Percentiles rank a stretch among this genome's conserved stretches.
Conservation (phyloP, 129 eudicot genomes). For the Kitagawia praeruptora region DNA sequence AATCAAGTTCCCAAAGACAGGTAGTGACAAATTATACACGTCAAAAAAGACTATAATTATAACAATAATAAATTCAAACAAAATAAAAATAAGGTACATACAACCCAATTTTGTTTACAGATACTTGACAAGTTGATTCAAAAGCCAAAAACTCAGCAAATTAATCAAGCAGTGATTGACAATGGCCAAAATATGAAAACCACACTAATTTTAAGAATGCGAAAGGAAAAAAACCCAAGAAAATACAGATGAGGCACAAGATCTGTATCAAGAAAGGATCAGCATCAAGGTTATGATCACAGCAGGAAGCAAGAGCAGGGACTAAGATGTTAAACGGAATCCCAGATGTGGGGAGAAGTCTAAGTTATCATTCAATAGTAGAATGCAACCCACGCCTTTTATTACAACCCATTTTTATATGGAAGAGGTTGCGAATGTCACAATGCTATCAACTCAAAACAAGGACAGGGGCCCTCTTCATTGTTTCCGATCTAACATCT, state of each 20-base stretch:
- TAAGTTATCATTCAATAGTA: slow-evolving; percentile 79
- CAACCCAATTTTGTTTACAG: too few relatives aligned
- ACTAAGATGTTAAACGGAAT: slow-evolving; percentile 18
- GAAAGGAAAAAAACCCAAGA: too few relatives aligned
- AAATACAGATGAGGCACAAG: too few relatives aligned
- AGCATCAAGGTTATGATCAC: slow-evolving; percentile 57
- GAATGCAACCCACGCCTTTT: slow-evolving; percentile 94
- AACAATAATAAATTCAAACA: too few relatives aligned
- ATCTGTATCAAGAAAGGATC: slow-evolving; percentile 38
- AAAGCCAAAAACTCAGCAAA: too few relatives aligned
- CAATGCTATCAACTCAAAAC: slow-evolving; percentile 53
- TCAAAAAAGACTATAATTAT: too few relatives aligned
- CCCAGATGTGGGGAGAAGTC: slow-evolving; percentile 64
- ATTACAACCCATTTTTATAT: slow-evolving; percentile 63
- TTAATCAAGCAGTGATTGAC: too few relatives aligned
- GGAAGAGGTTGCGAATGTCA: slow-evolving; percentile 95
- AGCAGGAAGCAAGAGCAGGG: slow-evolving; percentile 32
- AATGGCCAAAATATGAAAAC: too few relatives aligned
- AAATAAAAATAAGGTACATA: too few relatives aligned
- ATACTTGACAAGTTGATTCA: too few relatives aligned
- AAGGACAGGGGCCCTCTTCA: slow-evolving; percentile 96
- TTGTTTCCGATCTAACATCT: slow-evolving; percentile 29
- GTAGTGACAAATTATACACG: background rate
- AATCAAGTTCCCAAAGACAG: background rate
- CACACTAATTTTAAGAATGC: too few relatives aligned